Evolutionary conservation across 2,329 filamentous ascomycete species (phyloP).

Genomic region (Leptographium wingfieldii): DNA sequence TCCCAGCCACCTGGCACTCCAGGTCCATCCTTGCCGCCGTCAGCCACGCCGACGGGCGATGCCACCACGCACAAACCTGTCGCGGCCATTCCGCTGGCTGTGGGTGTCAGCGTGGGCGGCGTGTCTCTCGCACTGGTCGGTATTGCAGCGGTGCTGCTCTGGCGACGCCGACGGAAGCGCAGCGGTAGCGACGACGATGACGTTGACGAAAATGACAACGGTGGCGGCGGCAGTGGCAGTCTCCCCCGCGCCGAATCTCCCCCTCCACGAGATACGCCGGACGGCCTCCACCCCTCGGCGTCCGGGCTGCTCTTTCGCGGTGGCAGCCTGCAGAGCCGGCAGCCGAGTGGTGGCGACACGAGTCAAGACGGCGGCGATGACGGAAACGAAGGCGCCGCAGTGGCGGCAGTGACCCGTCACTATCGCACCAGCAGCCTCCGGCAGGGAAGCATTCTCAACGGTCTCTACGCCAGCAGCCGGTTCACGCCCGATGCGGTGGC

Average conservation of each 20-base stretch:
- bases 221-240: background rate
- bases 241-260: constrained; percentile 10
- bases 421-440: constrained; percentile 2
- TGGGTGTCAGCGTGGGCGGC: constrained; percentile 9
- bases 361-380: background rate
- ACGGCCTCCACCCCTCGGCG: constrained; percentile 1
- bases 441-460: background rate
- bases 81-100: constrained; percentile 5
- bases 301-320: constrained; percentile 4
- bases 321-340: background rate
- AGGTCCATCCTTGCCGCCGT: background rate
- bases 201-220: background rate
- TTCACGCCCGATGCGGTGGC: constrained; percentile 8
- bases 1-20: too few relatives aligned
- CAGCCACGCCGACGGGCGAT: background rate
- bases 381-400: background rate
- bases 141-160: constrained; percentile 1
- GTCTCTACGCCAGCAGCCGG: background rate
- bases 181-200: background rate
- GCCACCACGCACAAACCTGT: background rate
- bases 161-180: constrained; percentile 3
- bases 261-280: constrained; percentile 7
- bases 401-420: background rate
- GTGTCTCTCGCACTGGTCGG: background rate
- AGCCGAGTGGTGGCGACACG: background rate